phyloP scores from a whole-genome alignment of 2,329 filamentous ascomycete genomes.

The Alternaria consortialis region DNA sequence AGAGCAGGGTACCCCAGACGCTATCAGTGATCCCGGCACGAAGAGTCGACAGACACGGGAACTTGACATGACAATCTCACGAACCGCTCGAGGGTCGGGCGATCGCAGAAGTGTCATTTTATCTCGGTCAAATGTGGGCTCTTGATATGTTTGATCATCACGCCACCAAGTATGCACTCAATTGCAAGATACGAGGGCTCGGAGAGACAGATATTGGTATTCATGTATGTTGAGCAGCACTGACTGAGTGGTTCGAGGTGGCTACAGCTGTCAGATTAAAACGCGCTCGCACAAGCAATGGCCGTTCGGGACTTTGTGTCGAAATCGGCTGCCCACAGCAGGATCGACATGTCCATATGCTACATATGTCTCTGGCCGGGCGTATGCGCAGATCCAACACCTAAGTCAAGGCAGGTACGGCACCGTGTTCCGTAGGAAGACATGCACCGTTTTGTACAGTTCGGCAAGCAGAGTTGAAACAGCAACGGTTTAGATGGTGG shows the following conservation, averaged over 20 bases:
- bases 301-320: slow-evolving; percentile 3
- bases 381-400: slow-evolving; percentile 5
- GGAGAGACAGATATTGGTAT: slow-evolving; percentile 1
- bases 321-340: slow-evolving; percentile 5
- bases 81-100: slow-evolving; percentile 23
- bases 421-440: slow-evolving; percentile 1
- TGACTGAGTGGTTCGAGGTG: slow-evolving; percentile 1
- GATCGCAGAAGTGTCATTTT: slow-evolving; percentile 15
- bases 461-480: slow-evolving; percentile 8
- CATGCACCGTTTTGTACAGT: neutral
- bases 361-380: slow-evolving; percentile 2
- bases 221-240: slow-evolving; percentile 6
- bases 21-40: slow-evolving; percentile 13
- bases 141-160: neutral
- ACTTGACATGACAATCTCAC: slow-evolving; percentile 11
- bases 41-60: slow-evolving; percentile 14
- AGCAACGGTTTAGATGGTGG: slow-evolving; percentile 10
- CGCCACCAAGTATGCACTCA: neutral
- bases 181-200: neutral
- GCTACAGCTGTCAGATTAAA: slow-evolving; percentile 12
- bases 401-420: neutral
- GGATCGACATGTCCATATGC: slow-evolving; percentile 14
- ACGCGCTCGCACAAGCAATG: slow-evolving; percentile 1
- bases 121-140: slow-evolving; percentile 15
- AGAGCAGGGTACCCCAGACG: slow-evolving; percentile 24